A percentile compares a stretch with the other conserved stretches of the same genome.
phyloP scores from a whole-genome alignment of 345 rosid species.

The Camelina hispida region DNA sequence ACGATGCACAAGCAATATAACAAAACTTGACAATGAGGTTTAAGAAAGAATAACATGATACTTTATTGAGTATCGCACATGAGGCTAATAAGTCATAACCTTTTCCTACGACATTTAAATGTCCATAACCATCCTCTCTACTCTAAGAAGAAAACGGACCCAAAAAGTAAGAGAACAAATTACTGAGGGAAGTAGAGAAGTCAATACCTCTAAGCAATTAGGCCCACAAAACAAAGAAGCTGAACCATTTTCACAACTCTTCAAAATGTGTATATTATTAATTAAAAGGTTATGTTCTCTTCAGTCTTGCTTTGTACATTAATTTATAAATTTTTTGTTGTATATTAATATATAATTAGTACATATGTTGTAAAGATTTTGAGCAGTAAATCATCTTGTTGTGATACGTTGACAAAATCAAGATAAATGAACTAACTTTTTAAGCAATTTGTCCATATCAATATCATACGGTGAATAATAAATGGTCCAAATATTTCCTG shows the following conservation, averaged over 20 bases:
- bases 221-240: conserved; percentile 67
- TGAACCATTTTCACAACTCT: conserved; percentile 27
- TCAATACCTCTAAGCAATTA: conserved; percentile 77
- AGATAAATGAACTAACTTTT: too few relatives aligned
- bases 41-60: neutral
- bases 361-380: too few relatives aligned
- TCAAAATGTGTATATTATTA: too few relatives aligned
- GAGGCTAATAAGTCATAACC: neutral
- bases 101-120: conserved; percentile 17
- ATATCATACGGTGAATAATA: too few relatives aligned
- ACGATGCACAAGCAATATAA: conserved; percentile 11
- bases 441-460: too few relatives aligned
- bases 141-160: neutral
- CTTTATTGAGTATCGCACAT: neutral
- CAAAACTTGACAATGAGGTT: neutral
- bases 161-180: conserved; percentile 11
- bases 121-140: conserved; percentile 4
- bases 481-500: too few relatives aligned
- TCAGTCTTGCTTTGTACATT: too few relatives aligned
- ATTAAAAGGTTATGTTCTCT: too few relatives aligned
- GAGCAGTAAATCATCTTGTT: too few relatives aligned
- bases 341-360: too few relatives aligned
- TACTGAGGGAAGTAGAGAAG: conserved; percentile 14
- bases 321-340: too few relatives aligned
- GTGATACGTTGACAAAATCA: too few relatives aligned